Base-by-base conservation (phyloP, 352 stramenopile genomes). In the Peronospora belbahrii region DNA sequence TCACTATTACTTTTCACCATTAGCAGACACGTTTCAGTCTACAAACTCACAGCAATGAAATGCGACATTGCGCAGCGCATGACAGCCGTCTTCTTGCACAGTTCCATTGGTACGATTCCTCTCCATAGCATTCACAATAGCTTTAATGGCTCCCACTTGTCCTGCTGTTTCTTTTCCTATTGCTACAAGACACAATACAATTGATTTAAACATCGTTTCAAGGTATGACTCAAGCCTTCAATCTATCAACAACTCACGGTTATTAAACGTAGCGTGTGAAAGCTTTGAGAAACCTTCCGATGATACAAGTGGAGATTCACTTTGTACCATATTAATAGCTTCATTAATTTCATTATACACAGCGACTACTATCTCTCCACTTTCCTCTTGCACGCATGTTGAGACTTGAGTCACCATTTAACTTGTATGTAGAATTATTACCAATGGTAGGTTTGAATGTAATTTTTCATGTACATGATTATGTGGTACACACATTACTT, bases 201-300 rank as follows among this genome's bases (percentile, higher is more conserved):
- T n/a, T n/a, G n/a, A n/a, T n/a, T n/a, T n/a, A n/a, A n/a, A n/a
- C n/a, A n/a, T n/a, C n/a, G n/a, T n/a, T n/a, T n/a, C n/a, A n/a
- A n/a, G n/a, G n/a, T 3, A 20, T 32, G 35, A 22, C 3, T 23
- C 17, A 20, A 31, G 9, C 27, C 30, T 8, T 18, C 3, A 36
- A 5, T 15, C 6, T 27, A 4, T 31, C 9, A 14, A 4, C 2
- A 48, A 48, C 69, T 40, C 38, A 85, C 79, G 67, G 47, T 88
- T 73, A 56, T 86, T 90, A 46, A 90, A 90, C 10, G 74, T 84
- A n/a, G 64, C 68, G 45, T 85, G 75, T 13, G 69, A 73, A 32
- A 90, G 65, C 59, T 85, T 85, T 25, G 72, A 72, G 42, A 88
- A 74, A 0, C 78, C 78, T 25, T 89, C 75, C 10, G 63, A 52